Evolutionary conservation across 495 filamentous ascomycete genomes (phyloP).

Genomic region (Friedmanniomyces endolithicus): DNA sequence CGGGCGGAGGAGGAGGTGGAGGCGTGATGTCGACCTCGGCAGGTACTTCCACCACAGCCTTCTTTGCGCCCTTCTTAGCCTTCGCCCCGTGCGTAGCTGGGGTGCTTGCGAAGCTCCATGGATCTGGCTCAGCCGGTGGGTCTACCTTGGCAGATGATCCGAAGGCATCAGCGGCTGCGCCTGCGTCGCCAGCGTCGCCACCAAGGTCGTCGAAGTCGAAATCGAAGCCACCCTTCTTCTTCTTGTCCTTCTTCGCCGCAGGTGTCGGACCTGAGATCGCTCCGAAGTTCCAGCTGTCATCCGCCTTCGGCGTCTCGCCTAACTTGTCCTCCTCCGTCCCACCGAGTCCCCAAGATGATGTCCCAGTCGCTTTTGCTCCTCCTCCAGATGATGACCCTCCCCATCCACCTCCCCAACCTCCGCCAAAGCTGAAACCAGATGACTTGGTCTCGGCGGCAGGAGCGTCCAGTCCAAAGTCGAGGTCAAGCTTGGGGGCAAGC

Average conservation of each 20-base stretch:
- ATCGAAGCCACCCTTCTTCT: constrained; percentile 12
- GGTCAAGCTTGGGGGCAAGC: constrained; percentile 19
- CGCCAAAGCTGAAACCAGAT: constrained; percentile 21
- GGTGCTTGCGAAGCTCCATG: constrained; percentile 15
- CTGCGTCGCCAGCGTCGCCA: not conserved
- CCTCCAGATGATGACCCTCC: constrained; percentile 6
- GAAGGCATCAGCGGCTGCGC: not conserved
- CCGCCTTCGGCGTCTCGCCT: not conserved
- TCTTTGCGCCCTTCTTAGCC: constrained; percentile 13
- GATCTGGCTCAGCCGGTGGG: not conserved
- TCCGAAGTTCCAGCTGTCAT: constrained; percentile 10
- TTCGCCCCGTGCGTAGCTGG: constrained; percentile 19
- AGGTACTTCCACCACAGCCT: constrained; percentile 11
- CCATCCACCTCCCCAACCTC: constrained; percentile 22
- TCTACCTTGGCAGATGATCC: constrained; percentile 1
- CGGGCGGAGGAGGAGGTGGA: constrained; percentile 6
- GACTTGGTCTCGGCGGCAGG: constrained; percentile 16
- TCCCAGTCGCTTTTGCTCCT: not conserved
- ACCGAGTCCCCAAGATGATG: constrained; percentile 15
- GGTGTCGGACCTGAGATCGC: not conserved
- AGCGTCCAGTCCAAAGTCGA: constrained; percentile 16
- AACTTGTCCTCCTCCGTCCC: constrained; percentile 18
- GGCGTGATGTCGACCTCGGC: constrained; percentile 3
- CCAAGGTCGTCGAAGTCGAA: constrained; percentile 13
- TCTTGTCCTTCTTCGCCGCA: constrained; percentile 20